phyloP scores from a whole-genome alignment of 106 monocot genomes.

The Acorus gramineus region DNA sequence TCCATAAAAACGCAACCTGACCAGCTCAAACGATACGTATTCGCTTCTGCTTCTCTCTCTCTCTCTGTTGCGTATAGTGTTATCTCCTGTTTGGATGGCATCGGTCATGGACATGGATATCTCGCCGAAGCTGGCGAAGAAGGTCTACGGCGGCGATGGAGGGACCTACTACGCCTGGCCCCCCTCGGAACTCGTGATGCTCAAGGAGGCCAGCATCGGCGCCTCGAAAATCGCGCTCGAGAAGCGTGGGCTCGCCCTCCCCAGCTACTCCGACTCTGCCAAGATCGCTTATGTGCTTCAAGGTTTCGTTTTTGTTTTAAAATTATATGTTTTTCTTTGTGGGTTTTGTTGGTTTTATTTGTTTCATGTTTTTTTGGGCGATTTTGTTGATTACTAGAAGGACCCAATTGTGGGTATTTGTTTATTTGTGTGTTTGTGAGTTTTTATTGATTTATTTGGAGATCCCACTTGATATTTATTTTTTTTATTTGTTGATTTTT shows the following conservation, averaged over 20 bases:
- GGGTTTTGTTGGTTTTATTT: no score
- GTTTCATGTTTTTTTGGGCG: no score
- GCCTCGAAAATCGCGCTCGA: constrained; percentile 54
- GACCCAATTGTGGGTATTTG: background rate
- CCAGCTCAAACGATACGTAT: no score
- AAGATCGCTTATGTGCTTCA: constrained; percentile 86
- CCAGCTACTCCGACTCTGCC: constrained; percentile 71
- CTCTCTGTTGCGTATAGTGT: no score
- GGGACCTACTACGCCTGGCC: constrained; percentile 60
- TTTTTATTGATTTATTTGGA: background rate
- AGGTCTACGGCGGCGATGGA: constrained; percentile 44
- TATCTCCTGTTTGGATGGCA: no score
- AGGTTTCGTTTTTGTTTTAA: constrained; percentile 19
- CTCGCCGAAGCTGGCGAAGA: constrained; percentile 46
- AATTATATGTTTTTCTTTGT: no score
- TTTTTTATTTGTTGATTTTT: no score
- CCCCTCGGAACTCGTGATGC: constrained; percentile 60
- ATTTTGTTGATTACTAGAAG: background rate
- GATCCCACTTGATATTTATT: no score
- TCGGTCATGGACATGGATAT: constrained; percentile 53
- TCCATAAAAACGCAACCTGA: no score
- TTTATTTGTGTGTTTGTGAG: background rate
- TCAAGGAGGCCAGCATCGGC: constrained; percentile 51
- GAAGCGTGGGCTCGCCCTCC: constrained; percentile 62
- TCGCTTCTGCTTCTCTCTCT: no score